A percentile compares a stretch with the other conserved stretches of the same genome.
Evolutionary conservation across 2,329 filamentous ascomycete species (phyloP).

Genomic region (Talaromyces sp.): DNA sequence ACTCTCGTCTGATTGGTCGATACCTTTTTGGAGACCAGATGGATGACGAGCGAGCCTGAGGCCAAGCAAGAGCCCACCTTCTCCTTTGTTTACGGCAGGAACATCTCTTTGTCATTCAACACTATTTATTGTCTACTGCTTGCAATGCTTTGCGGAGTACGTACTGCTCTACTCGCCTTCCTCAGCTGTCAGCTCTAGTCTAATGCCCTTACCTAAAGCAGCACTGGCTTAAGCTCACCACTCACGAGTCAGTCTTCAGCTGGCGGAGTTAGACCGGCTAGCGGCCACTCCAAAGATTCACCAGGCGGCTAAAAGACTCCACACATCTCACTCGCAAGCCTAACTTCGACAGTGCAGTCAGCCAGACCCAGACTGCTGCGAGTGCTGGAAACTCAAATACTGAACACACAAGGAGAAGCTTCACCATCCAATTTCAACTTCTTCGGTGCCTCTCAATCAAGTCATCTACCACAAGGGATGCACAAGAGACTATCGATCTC

Average conservation of each 20-base stretch:
- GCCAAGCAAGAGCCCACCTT: background rate
- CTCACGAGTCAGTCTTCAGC: slow-evolving; percentile 3
- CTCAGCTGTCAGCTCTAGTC: background rate
- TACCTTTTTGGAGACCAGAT: background rate
- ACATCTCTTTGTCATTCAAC: background rate
- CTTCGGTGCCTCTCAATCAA: background rate
- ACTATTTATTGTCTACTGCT: background rate
- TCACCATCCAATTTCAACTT: background rate
- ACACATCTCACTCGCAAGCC: slow-evolving; percentile 7
- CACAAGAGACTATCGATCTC: background rate
- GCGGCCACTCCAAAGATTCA: slow-evolving; percentile 2
- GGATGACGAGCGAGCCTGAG: slow-evolving; percentile 1
- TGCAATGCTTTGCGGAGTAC: background rate
- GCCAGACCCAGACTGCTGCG: background rate
- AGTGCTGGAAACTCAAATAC: background rate
- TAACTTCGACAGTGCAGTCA: slow-evolving; percentile 5
- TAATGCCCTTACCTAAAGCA: background rate
- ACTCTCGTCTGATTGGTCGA: background rate
- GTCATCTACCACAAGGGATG: background rate
- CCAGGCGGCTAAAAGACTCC: slow-evolving; percentile 15
- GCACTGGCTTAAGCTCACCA: background rate
- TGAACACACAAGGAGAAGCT: background rate
- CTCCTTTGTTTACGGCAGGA: background rate
- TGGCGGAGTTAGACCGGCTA: slow-evolving; percentile 7
- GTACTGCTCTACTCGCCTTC: background rate